A percentile compares a stretch with the other conserved stretches of the same genome.
Conservation (phyloP, 768 basidiomycete genomes). For the Tylopilus vinaceipallidus region DNA sequence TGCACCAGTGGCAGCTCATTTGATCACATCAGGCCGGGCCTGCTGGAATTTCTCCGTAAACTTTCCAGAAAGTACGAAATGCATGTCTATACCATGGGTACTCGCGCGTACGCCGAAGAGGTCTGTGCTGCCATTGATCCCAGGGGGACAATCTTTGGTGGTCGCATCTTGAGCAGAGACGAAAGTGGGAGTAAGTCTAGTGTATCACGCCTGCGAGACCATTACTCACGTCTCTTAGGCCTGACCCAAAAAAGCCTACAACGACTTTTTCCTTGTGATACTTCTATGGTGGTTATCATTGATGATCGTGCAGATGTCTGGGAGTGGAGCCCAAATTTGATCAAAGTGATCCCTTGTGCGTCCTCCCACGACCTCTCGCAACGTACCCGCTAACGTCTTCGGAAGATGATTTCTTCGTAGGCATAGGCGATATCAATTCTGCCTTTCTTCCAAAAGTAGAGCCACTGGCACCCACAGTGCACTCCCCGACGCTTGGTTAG, state of each 20-base stretch:
- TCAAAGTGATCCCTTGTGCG: constrained; percentile 95
- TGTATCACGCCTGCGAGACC: background rate
- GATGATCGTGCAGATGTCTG: constrained; percentile 98
- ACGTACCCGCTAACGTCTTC: constrained; percentile 1
- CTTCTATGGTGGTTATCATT: constrained; percentile 98
- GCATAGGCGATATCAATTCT: constrained; percentile 98
- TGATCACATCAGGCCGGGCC: constrained; percentile 63
- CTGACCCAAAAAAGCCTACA: constrained; percentile 90
- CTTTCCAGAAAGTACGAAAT: constrained; percentile 87
- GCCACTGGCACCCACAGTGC: constrained; percentile 34
- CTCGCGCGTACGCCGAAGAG: constrained; percentile 92
- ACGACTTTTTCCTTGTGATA: constrained; percentile 93
- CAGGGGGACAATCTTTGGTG: constrained; percentile 78
- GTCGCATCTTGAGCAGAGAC: constrained; percentile 86
- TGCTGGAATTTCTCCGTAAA: constrained; percentile 70
- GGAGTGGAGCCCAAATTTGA: constrained; percentile 95
- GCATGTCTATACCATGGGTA: constrained; percentile 99
- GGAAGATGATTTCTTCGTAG: constrained; percentile 94
- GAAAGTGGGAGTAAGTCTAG: constrained; percentile 87
- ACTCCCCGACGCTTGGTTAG: constrained; percentile 25
- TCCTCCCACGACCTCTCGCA: constrained; percentile 4
- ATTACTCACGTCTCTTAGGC: constrained; percentile 44
- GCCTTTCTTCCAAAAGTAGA: constrained; percentile 84
- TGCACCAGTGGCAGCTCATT: background rate
- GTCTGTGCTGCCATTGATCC: constrained; percentile 96